Evolutionary conservation across 805 yeast genomes (phyloP), one percentile per base, ranked within the genome.

Genomic region (Zygotorulaspora sp.): DNA sequence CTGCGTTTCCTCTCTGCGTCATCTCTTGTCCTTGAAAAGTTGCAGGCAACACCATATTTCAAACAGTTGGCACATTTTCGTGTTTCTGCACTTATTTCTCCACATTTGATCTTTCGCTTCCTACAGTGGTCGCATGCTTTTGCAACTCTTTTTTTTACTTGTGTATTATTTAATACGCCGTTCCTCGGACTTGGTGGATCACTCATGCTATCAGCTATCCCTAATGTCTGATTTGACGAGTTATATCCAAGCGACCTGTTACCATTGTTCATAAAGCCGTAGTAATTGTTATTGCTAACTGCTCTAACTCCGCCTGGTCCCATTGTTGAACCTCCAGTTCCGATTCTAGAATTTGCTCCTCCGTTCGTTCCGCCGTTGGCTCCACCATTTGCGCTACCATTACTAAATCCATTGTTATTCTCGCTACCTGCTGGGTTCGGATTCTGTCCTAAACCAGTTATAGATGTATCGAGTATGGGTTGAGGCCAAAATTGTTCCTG

Each of bases 41-140:
- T 50, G 38, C 63, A 58, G 3, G 34, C 38, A 4, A 49, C 40
- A 16, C 47, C 39, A 32, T 48, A 56, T 31, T 52, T 58, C 11
- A 41, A 41, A 44, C 63, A 58, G 41, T 57, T 57, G 14, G 47
- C 35, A 40, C 63, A 58, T 43, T 51, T 55, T 8, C 47, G 45
- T 2, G 47, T 43, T 7, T 32, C 26, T 3, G 49, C 45, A 32
- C 55, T 45, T 6, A 57, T 32, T 4, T 47, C 41, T 16, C 49
- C 60, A 41, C 63, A 58, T 36, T 55, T 56, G 23, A 58, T 54
- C 39, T 58, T 58, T 29, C 62, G 48, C 35, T 44, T 57, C 36
- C 63, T 49, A 43, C 63, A 58, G 36, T 50, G 51, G 41, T 58
- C 63, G 44, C 63, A 58, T 10, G 63, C 63, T 34, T 50, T 55